Evolutionary conservation across 495 filamentous ascomycete genomes (phyloP).

Genomic region (Penicillium arizonense): DNA sequence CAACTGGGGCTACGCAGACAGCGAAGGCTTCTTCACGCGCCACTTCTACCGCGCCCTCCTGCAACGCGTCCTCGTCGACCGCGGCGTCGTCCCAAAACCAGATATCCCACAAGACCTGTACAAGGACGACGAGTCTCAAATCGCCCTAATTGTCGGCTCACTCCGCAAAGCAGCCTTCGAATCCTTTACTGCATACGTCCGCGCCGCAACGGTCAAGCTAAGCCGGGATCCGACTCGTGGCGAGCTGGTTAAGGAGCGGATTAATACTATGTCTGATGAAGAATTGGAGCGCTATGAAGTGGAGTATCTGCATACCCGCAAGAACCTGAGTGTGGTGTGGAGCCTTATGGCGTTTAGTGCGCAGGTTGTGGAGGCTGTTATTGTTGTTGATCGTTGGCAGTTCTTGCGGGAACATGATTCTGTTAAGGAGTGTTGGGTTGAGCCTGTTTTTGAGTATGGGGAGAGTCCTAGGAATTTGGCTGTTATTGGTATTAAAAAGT

Average conservation of each 20-base stretch:
- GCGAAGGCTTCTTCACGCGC: slow-evolving; percentile 83
- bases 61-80: slow-evolving; percentile 86
- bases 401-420: slow-evolving; percentile 74
- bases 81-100: slow-evolving; percentile 65
- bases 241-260: slow-evolving; percentile 54
- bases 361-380: slow-evolving; percentile 78
- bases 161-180: slow-evolving; percentile 77
- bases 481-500: slow-evolving; percentile 83
- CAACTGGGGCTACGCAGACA: slow-evolving; percentile 83
- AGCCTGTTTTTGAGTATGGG: slow-evolving; percentile 88
- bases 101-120: slow-evolving; percentile 32
- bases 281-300: slow-evolving; percentile 69
- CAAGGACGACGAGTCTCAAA: slow-evolving; percentile 35
- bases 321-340: slow-evolving; percentile 85
- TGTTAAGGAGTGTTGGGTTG: slow-evolving; percentile 79
- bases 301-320: slow-evolving; percentile 62
- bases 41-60: slow-evolving; percentile 92
- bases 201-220: slow-evolving; percentile 76
- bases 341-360: slow-evolving; percentile 94
- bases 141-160: slow-evolving; percentile 82
- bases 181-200: slow-evolving; percentile 73
- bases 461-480: slow-evolving; percentile 86
- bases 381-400: slow-evolving; percentile 89
- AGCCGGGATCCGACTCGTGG: slow-evolving; percentile 54
- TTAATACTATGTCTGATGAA: slow-evolving; percentile 65